Evolutionary conservation across 257 asterid species (phyloP), one percentile per base, ranked within the genome.

Genomic region (Fraxinus quadrangulata): DNA sequence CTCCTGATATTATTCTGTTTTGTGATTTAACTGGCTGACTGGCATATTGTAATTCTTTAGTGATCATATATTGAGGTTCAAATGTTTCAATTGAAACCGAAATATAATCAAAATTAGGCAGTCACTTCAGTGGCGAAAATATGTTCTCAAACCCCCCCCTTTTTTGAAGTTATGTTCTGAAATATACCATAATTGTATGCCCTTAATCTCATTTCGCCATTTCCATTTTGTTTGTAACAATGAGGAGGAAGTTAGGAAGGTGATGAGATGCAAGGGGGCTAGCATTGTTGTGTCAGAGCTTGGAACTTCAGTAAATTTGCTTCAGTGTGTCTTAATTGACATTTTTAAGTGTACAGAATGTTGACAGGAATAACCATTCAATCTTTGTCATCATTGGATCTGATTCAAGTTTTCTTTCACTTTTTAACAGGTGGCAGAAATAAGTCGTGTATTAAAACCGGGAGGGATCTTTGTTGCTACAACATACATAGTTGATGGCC

Each of bases 391-490:
- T 8, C 11, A 24, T 30, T 51, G 40, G n/a, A 45, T 30, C 65
- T 68, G 7, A 11, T 26, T 26, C 67, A 72, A 61, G 36, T 73
- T 70, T 33, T 61, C 3, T 75, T 63, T 45, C 28, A 11, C 19
- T 54, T 6, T 72, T 42, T n/a, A 74, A 76, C 85, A 94, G 98
- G 96, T 92, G 47, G 97, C 98, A 37, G 97, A 94, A 87, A 88
- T 94, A 80, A 94, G 96, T 17, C 92, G 98, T 21, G 92, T 92
- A 63, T 81, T 92, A 70, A 89, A 89, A 78, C 97, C 97, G 10
- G 96, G 97, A 61, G 98, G 98, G 66, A 75, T 90, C 72, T 94
- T 92, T 59, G 88, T 94, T 24, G 98, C 96, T 1, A 81, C 98
- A 8, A 92, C 98, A 12, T 94, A 84, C 83, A 86, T 92, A 73